Percentiles rank a stretch among this genome's conserved stretches.
These are phyloP conservation scores for Fraxinus greggii DNA, from an alignment of 305 asterid genomes.

Conservation along the genomic window DNA sequence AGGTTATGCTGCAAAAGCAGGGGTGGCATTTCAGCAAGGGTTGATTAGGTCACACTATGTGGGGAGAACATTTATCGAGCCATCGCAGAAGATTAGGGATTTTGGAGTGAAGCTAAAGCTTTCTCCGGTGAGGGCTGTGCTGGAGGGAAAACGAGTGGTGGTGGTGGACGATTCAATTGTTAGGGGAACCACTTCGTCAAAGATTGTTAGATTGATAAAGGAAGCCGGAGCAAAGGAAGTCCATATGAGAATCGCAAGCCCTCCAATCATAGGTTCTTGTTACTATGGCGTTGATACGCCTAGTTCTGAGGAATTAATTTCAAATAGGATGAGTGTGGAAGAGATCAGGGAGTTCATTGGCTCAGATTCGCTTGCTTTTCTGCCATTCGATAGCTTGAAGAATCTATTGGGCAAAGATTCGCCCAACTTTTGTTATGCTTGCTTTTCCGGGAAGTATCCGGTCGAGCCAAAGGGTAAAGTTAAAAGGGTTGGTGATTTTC, in stretches of 20 bases:
- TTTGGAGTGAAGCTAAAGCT: slow-evolving; percentile 84
- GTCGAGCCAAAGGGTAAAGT: slow-evolving; percentile 67
- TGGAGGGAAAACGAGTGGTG: slow-evolving; percentile 96
- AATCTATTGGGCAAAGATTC: slow-evolving; percentile 35
- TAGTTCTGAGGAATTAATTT: slow-evolving; percentile 54
- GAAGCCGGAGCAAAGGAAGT: slow-evolving; percentile 85
- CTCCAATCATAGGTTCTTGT: slow-evolving; percentile 58
- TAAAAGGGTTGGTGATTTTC: slow-evolving; percentile 69
- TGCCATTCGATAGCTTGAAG: slow-evolving; percentile 40
- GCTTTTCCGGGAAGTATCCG: slow-evolving; percentile 66
- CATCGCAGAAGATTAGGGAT: not conserved
- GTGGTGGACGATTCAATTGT: slow-evolving; percentile 96
- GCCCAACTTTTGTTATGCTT: slow-evolving; percentile 50
- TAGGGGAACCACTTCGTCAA: slow-evolving; percentile 83
- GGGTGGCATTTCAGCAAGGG: slow-evolving; percentile 26
- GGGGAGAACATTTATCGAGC: slow-evolving; percentile 90
- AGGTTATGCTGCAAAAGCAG: slow-evolving; percentile 56
- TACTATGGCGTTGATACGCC: slow-evolving; percentile 65
- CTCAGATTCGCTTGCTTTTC: slow-evolving; percentile 51
- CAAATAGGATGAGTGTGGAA: slow-evolving; percentile 71
- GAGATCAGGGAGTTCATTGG: slow-evolving; percentile 74
- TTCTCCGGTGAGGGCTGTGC: slow-evolving; percentile 78
- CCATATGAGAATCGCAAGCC: slow-evolving; percentile 72
- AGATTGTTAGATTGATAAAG: slow-evolving; percentile 75
- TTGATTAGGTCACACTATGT: slow-evolving; percentile 86